Evolutionary conservation across 1,139 yeast genomes (phyloP), one percentile per base, ranked within the genome.

Genomic region (Yamadazyma songkhlaensis): DNA sequence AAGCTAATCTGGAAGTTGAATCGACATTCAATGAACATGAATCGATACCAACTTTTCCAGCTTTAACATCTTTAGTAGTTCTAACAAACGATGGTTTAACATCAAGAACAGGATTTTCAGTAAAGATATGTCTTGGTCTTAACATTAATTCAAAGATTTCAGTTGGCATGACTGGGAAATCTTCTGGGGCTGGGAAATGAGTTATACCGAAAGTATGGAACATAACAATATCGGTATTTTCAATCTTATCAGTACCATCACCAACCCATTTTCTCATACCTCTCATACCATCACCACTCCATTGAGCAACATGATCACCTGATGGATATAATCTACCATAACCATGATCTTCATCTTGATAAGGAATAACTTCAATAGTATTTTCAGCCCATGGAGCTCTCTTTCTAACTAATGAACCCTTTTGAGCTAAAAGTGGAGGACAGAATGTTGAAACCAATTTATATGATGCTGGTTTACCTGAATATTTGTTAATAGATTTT

Each of bases 141-240:
- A 84, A 67, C 67, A 81, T 70, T 49, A 85, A 69, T 44, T 82
- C 79, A 53, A 83, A 80, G 52, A 86, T 83, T 64, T 84, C 95
- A 29, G 89, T 83, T 35, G 94, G 94, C 94, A 84, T 84, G 49
- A 85, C 78, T 43, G 94, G 92, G 81, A 84, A 85, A 63, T 84
- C 95, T 67, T 84, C 94, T 44, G 94, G 92, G 9, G 90, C 81
- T 44, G 95, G 95, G 77, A 84, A 81, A 57, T 84, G 95, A 31
- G 92, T 81, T 48, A 84, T 77, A 54, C 94, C 94, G 56, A 84
- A 84, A 26, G 90, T 84, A 60, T 84, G 92, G 79, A 81, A 85
- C 51, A 81, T 64, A 36, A 84, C 72, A 46, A 84, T 73, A 57
- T 84, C 90, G 29, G 84, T 79, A 62, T 84, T 74, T 51, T 81